Base-by-base conservation (phyloP, 1,284 basidiomycete genomes). In the Irpex sp. region DNA sequence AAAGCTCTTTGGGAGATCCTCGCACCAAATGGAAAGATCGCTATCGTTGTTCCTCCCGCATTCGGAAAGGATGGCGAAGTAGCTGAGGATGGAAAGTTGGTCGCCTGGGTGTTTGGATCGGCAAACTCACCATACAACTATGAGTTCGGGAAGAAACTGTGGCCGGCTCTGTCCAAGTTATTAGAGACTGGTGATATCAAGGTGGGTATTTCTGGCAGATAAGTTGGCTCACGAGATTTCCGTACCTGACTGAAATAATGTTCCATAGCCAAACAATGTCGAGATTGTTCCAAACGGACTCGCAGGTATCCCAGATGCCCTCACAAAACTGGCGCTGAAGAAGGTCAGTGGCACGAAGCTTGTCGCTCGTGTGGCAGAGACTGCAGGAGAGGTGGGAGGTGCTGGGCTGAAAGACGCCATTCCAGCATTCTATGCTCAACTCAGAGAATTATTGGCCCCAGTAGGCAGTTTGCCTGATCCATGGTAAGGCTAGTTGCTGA, bases 321-420 rank as follows among this genome's bases (percentile, higher is more conserved):
- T 75, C 6, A 65, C 68, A 51, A 63, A 67, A 21, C 47, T 76
- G 40, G 40, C 40, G 40, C 61, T 65, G 57, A 63, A 63, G 17
- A 64, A 65, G 26, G 73, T 76, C 36, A 73, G 71, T 54, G 74
- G 67, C 0, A 55, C 56, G 47, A 76, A 76, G 64, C 67, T 75
- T 1, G 70, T 75, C 47, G 73, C 66, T 0, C 70, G 61, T 26
- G 74, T 74, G 15, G 68, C 69, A 26, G 73, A 75, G 64, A 74
- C 73, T 1, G 59, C 61, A 1, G 72, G 51, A 54, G 15, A 15
- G 51, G 26, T 52, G 17, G 51, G 51, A 47, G 40, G 40, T 47
- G 40, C 40, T 13, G 40, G 40, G 40, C 40, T 47, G 40, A 47
- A 47, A 2, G 40, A 47, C n/a, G 40, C 40, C 13, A 47, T 47